Evolutionary conservation across 2,329 filamentous ascomycete species (phyloP).

Genomic region (Sordariomycetes sp.): DNA sequence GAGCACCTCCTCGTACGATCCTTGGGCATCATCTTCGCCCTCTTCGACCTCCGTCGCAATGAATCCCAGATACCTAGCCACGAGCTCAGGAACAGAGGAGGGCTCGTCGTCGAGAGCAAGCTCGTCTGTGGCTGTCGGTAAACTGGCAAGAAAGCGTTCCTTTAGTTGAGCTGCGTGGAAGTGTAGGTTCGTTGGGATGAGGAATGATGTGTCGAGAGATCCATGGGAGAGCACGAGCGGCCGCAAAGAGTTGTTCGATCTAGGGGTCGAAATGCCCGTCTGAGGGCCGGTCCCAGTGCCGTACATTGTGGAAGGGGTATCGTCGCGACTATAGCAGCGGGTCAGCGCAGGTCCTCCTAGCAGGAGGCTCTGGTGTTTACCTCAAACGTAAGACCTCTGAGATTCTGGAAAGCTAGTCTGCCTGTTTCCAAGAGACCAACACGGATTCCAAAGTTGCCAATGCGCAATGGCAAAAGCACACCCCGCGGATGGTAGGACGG

Average conservation of each 20-base stretch:
- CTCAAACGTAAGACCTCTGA: neutral
- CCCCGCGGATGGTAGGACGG: slow-evolving; percentile 3
- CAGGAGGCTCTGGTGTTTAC: neutral
- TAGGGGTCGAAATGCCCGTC: slow-evolving; percentile 93
- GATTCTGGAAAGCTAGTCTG: neutral
- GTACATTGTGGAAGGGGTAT: slow-evolving; percentile 64
- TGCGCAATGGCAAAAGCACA: slow-evolving; percentile 4
- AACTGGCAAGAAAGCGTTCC: slow-evolving; percentile 75
- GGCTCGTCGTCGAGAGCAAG: slow-evolving; percentile 97
- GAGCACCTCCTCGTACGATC: slow-evolving; percentile 85
- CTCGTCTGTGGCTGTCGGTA: slow-evolving; percentile 91
- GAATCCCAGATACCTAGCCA: slow-evolving; percentile 88
- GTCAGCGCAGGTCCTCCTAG: neutral
- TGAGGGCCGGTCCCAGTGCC: slow-evolving; percentile 74
- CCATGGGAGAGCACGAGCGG: slow-evolving; percentile 88
- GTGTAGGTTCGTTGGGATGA: slow-evolving; percentile 90
- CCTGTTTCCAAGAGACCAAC: neutral
- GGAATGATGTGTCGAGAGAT: slow-evolving; percentile 90
- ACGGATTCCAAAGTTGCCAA: neutral
- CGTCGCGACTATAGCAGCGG: slow-evolving; percentile 8
- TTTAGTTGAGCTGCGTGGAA: slow-evolving; percentile 94
- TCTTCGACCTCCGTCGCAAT: slow-evolving; percentile 84
- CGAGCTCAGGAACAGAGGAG: slow-evolving; percentile 87
- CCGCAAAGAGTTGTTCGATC: slow-evolving; percentile 85
- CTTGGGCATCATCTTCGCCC: slow-evolving; percentile 80